Conservation (phyloP, 306 rosid species). For the Biancaea sappan region DNA sequence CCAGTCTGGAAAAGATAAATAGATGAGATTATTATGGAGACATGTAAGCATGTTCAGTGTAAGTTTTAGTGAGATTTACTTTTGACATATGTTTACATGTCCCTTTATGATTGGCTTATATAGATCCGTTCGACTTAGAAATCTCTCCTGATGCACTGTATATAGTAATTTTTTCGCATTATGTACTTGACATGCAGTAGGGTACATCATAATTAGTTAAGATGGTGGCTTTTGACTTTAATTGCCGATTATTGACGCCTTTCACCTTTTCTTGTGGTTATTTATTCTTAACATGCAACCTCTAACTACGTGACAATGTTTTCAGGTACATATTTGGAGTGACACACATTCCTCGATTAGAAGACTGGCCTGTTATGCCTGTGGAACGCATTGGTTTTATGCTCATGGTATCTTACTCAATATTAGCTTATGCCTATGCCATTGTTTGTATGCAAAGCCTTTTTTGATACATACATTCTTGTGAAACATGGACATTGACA, state of each 20-base stretch:
- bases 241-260: not conserved
- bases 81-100: not conserved
- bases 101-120: not conserved
- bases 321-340: slow-evolving; percentile 81
- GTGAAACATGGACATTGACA: not conserved
- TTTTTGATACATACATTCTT: not conserved
- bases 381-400: slow-evolving; percentile 76
- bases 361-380: slow-evolving; percentile 91
- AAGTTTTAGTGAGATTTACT: not conserved
- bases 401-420: slow-evolving; percentile 58
- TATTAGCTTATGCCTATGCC: slow-evolving; percentile 12
- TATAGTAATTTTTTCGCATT: not conserved
- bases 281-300: not conserved
- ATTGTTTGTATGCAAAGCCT: slow-evolving; percentile 14
- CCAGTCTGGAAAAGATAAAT: not conserved
- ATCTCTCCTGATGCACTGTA: not conserved
- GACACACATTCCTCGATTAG: slow-evolving; percentile 77
- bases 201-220: not conserved
- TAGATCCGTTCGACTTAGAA: not conserved
- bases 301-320: slow-evolving; percentile 29
- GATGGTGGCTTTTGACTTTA: slow-evolving; percentile 1
- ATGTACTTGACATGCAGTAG: not conserved
- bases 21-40: not conserved
- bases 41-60: not conserved
- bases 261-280: not conserved